Conservation (phyloP, 2,329 filamentous ascomycete genomes). For the Didymella exigua region DNA sequence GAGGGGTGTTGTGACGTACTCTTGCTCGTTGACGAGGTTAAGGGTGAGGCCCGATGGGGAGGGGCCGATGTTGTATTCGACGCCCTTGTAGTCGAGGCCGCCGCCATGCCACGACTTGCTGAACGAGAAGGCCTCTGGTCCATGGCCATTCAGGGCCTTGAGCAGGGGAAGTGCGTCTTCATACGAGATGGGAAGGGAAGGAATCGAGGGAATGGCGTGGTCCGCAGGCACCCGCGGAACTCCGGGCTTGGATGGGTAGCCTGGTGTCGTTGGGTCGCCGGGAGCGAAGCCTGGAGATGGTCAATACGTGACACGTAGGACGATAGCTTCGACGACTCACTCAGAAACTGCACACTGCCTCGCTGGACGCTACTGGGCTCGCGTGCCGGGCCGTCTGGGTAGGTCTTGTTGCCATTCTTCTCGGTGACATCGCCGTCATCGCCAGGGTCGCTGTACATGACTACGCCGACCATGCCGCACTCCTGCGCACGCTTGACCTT, state of each 20-base stretch:
- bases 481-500: slow-evolving; percentile 94
- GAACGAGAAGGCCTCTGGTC: slow-evolving; percentile 76
- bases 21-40: slow-evolving; percentile 57
- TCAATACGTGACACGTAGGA: slow-evolving; percentile 16
- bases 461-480: slow-evolving; percentile 81
- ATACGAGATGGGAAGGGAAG: slow-evolving; percentile 91
- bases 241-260: slow-evolving; percentile 92
- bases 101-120: slow-evolving; percentile 73
- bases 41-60: slow-evolving; percentile 70
- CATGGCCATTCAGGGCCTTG: slow-evolving; percentile 88
- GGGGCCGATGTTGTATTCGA: slow-evolving; percentile 84
- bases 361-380: slow-evolving; percentile 89
- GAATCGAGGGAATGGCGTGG: slow-evolving; percentile 77
- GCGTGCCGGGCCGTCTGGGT: slow-evolving; percentile 85
- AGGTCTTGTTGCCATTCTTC: slow-evolving; percentile 76
- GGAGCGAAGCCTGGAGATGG: slow-evolving; percentile 59
- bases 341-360: slow-evolving; percentile 73
- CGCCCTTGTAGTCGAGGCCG: slow-evolving; percentile 78
- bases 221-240: slow-evolving; percentile 74
- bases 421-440: slow-evolving; percentile 85
- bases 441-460: slow-evolving; percentile 88
- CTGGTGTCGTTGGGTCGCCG: slow-evolving; percentile 86
- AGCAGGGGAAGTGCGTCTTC: slow-evolving; percentile 83
- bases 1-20: slow-evolving; percentile 57
- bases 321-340: slow-evolving; percentile 34